Percentiles rank a stretch among this genome's conserved stretches.
These are phyloP conservation scores for Glutinoglossum americanum DNA, from an alignment of 495 filamentous ascomycete species.

Conservation along the genomic window DNA sequence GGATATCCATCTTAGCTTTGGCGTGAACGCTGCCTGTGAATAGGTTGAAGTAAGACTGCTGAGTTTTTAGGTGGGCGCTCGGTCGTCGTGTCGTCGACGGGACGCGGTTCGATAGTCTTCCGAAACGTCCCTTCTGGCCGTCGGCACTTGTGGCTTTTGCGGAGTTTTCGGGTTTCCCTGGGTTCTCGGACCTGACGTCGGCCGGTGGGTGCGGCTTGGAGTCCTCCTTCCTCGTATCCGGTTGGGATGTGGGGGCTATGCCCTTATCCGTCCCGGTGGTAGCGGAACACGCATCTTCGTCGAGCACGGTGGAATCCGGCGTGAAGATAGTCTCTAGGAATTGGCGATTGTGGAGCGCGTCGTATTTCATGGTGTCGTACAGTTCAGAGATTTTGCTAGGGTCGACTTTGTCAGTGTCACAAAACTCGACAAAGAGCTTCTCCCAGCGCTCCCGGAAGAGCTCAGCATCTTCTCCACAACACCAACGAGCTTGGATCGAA, in stretches of 20 bases:
- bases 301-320: constrained; percentile 31
- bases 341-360: constrained; percentile 85
- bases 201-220: background rate
- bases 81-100: background rate
- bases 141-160: background rate
- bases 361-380: constrained; percentile 99
- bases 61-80: background rate
- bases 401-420: constrained; percentile 90
- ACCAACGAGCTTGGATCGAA: constrained; percentile 78
- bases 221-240: background rate
- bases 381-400: constrained; percentile 95
- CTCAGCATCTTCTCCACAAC: constrained; percentile 83
- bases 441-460: constrained; percentile 96
- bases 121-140: background rate
- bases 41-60: constrained; percentile 68
- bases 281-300: background rate
- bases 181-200: background rate
- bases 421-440: constrained; percentile 92
- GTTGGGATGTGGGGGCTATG: background rate
- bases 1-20: constrained; percentile 63
- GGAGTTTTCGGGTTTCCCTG: background rate
- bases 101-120: background rate
- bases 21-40: constrained; percentile 54
- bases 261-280: background rate
- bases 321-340: constrained; percentile 98